phyloP scores from a whole-genome alignment of 768 basidiomycete genomes.

The Boletus speciosus region DNA sequence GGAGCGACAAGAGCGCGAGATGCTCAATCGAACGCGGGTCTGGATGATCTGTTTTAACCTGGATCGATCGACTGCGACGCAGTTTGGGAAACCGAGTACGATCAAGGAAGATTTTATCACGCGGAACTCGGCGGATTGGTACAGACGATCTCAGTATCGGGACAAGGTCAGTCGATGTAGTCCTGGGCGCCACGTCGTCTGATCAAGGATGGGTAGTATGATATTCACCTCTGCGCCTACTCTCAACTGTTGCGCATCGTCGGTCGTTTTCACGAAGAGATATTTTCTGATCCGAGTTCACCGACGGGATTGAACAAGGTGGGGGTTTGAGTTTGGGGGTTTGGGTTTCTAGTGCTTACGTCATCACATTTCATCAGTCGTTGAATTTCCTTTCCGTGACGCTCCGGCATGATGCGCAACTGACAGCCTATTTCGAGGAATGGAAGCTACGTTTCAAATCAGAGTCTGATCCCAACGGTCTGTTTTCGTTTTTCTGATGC shows the following conservation, averaged over 20 bases:
- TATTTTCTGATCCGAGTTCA: slow-evolving; percentile 67
- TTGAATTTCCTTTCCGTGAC: slow-evolving; percentile 69
- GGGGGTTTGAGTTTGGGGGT: background rate
- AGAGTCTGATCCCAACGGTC: slow-evolving; percentile 59
- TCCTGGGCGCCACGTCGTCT: slow-evolving; percentile 4
- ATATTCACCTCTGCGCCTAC: slow-evolving; percentile 73
- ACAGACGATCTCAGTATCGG: slow-evolving; percentile 63
- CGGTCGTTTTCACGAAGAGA: slow-evolving; percentile 70
- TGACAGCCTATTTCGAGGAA: slow-evolving; percentile 61
- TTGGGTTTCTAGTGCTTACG: background rate
- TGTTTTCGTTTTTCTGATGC: background rate
- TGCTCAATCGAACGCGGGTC: slow-evolving; percentile 78
- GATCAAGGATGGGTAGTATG: slow-evolving; percentile 44
- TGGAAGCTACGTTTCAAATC: slow-evolving; percentile 59
- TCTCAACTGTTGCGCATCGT: slow-evolving; percentile 67
- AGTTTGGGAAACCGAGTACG: slow-evolving; percentile 87
- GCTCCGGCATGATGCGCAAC: slow-evolving; percentile 51
- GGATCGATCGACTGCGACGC: slow-evolving; percentile 82
- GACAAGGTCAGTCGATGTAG: slow-evolving; percentile 37
- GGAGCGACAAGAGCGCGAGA: slow-evolving; percentile 77
- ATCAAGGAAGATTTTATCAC: slow-evolving; percentile 83
- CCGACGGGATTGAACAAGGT: slow-evolving; percentile 73
- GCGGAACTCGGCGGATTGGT: slow-evolving; percentile 72
- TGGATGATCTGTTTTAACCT: slow-evolving; percentile 92
- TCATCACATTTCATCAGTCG: slow-evolving; percentile 35